A percentile compares a stretch with the other conserved stretches of the same genome.
Conservation (phyloP, 1,139 yeast species). For the Lodderomyces metapsilosis region DNA sequence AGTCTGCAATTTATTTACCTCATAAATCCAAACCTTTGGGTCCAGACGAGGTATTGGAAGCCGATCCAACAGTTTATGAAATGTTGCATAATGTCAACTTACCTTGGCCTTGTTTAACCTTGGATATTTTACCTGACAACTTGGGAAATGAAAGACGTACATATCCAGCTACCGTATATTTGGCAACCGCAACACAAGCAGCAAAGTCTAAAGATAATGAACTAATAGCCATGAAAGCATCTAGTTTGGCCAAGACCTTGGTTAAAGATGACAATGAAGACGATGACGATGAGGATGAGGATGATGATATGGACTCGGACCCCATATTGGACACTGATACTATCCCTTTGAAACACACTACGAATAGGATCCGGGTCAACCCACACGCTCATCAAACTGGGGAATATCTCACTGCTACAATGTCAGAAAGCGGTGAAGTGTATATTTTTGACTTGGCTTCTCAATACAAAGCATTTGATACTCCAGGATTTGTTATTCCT, state of each 20-base stretch:
- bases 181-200: slow-evolving; percentile 95
- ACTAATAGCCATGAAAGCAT: slow-evolving; percentile 76
- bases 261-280: slow-evolving; percentile 76
- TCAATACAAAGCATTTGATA: slow-evolving; percentile 79
- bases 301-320: slow-evolving; percentile 63
- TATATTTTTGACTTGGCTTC: slow-evolving; percentile 74
- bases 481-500: slow-evolving; percentile 82
- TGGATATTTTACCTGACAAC: slow-evolving; percentile 83
- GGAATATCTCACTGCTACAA: slow-evolving; percentile 83
- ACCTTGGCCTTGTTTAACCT: slow-evolving; percentile 96
- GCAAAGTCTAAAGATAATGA: slow-evolving; percentile 84
- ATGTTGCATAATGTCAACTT: slow-evolving; percentile 92
- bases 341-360: slow-evolving; percentile 74
- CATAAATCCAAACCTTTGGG: slow-evolving; percentile 88
- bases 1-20: slow-evolving; percentile 67
- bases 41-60: slow-evolving; percentile 93
- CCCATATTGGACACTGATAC: slow-evolving; percentile 86
- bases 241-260: slow-evolving; percentile 79
- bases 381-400: slow-evolving; percentile 77
- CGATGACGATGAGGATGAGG: slow-evolving; percentile 66
- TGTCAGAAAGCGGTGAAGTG: slow-evolving; percentile 91
- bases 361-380: slow-evolving; percentile 83
- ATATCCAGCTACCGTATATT: slow-evolving; percentile 83
- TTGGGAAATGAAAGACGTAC: slow-evolving; percentile 86
- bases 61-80: slow-evolving; percentile 93